Evolutionary conservation across 768 basidiomycete genomes (phyloP).

Genomic region (Kwoniella newhampshirensis): DNA sequence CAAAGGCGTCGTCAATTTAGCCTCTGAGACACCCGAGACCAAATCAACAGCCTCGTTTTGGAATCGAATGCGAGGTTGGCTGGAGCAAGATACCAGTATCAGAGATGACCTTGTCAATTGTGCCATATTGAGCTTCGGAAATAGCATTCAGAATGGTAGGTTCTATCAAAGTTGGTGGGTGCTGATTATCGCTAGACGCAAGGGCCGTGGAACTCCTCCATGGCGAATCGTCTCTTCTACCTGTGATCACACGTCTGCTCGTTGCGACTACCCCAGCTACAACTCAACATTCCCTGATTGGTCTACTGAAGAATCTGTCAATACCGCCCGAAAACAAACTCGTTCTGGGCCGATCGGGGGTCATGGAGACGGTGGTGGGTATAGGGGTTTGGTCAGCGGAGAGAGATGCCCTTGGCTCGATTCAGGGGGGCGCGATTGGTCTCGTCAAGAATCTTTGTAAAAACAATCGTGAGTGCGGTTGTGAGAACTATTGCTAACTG

Average conservation of each 20-base stretch:
- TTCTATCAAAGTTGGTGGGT: neutral
- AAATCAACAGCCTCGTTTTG: slow-evolving; percentile 16
- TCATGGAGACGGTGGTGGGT: slow-evolving; percentile 64
- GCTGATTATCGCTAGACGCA: slow-evolving; percentile 17
- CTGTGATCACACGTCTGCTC: slow-evolving; percentile 7
- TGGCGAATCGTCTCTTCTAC: neutral
- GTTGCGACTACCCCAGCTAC: slow-evolving; percentile 48
- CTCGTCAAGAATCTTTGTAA: slow-evolving; percentile 85
- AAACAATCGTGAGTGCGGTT: slow-evolving; percentile 61
- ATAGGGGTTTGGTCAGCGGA: slow-evolving; percentile 71
- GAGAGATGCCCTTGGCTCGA: slow-evolving; percentile 78
- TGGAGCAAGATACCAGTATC: neutral
- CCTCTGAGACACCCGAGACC: slow-evolving; percentile 15
- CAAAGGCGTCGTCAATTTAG: slow-evolving; percentile 22
- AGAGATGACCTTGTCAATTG: slow-evolving; percentile 34
- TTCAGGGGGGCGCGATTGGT: slow-evolving; percentile 84
- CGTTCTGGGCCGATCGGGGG: slow-evolving; percentile 62
- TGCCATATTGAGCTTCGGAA: slow-evolving; percentile 42
- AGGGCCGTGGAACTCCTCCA: slow-evolving; percentile 6
- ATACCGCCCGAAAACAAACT: slow-evolving; percentile 60
- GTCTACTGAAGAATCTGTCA: slow-evolving; percentile 81
- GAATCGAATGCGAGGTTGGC: slow-evolving; percentile 31
- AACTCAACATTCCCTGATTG: slow-evolving; percentile 83
- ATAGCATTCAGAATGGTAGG: slow-evolving; percentile 38
- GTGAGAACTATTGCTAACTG: neutral